These are phyloP conservation scores for Triticum urartu DNA, from an alignment of 176 grass and related monocot genomes.

Conservation along the genomic window DNA sequence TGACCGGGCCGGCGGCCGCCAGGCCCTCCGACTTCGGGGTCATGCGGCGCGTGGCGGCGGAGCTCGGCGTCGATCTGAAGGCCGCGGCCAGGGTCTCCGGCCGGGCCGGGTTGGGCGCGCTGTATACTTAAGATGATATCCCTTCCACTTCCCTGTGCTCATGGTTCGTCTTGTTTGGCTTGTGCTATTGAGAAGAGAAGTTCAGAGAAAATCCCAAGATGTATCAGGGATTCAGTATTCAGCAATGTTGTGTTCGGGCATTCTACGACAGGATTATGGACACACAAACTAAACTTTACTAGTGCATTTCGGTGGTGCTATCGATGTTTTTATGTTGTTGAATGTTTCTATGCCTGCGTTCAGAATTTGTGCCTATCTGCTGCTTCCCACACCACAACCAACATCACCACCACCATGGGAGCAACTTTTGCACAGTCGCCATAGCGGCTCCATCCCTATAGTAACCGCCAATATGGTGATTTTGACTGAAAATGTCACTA, in stretches of 20 bases:
- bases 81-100: conserved; percentile 37
- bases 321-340: too few species aligned
- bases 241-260: neutral
- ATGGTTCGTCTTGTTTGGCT: neutral
- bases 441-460: too few species aligned
- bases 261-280: neutral
- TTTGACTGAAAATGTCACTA: too few species aligned
- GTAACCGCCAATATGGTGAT: too few species aligned
- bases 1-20: conserved; percentile 69
- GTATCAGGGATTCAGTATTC: neutral
- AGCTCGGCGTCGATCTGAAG: conserved; percentile 51
- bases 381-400: too few species aligned
- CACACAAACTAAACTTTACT: neutral
- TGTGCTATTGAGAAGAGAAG: neutral
- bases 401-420: too few species aligned
- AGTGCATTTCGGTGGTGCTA: too few species aligned
- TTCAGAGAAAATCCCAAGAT: neutral
- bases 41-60: conserved; percentile 39
- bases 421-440: too few species aligned
- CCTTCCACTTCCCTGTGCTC: neutral
- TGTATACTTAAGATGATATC: conserved; percentile 55
- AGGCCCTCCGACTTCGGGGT: conserved; percentile 37
- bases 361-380: too few species aligned
- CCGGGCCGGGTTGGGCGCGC: conserved; percentile 44
- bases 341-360: too few species aligned